Conservation (phyloP, 345 rosid genomes). For the Moricandia moricandioides region DNA sequence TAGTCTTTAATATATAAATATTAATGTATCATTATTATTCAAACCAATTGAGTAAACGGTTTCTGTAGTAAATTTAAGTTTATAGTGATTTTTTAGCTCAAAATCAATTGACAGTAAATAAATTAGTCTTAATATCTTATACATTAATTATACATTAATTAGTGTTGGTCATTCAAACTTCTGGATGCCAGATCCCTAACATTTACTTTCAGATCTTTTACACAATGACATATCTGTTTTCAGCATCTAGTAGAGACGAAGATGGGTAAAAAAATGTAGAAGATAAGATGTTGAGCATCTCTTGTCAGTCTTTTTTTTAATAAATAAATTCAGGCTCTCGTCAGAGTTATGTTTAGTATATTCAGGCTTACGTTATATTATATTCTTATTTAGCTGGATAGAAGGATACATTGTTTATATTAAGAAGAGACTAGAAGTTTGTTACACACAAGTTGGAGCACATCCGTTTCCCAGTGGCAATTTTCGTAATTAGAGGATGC, state of each 20-base stretch:
- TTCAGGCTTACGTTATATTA: not conserved
- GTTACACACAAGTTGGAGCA: conserved; percentile 27
- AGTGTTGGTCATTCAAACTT: not conserved
- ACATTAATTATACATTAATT: too few species aligned
- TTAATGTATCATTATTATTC: too few species aligned
- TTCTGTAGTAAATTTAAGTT: too few species aligned
- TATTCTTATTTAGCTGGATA: not conserved
- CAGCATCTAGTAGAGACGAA: not conserved
- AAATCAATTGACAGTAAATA: not conserved
- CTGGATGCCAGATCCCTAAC: not conserved
- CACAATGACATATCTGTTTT: not conserved
- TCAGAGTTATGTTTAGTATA: not conserved
- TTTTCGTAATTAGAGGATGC: conserved; percentile 1
- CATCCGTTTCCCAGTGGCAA: conserved; percentile 14
- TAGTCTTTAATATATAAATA: too few species aligned
- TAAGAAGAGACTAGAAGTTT: conserved; percentile 1
- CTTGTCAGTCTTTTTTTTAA: too few species aligned
- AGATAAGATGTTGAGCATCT: not conserved
- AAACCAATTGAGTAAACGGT: too few species aligned
- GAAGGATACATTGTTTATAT: not conserved
- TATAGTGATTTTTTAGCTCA: not conserved
- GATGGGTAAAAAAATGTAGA: not conserved
- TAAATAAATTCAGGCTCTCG: not conserved
- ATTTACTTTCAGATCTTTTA: not conserved
- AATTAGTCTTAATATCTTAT: not conserved